Conservation (phyloP, 805 yeast species). For the Suhomyces tanzawaensis region DNA sequence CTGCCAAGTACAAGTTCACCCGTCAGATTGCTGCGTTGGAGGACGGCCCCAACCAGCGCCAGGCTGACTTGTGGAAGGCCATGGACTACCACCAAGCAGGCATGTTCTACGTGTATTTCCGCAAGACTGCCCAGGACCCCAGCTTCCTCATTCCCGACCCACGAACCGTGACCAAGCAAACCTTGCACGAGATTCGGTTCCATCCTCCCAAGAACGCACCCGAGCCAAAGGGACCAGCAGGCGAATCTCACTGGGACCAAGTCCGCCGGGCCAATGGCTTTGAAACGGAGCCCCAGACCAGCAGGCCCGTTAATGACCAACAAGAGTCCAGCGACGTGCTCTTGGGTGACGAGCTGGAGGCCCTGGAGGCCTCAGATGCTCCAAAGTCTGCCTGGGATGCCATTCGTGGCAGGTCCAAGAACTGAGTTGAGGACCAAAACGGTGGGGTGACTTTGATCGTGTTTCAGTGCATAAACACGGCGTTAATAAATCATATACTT, state of each 20-base stretch:
- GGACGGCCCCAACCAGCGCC: constrained; percentile 13
- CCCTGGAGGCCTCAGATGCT: too few species aligned
- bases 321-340: too few species aligned
- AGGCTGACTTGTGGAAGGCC: constrained; percentile 33
- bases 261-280: constrained; percentile 35
- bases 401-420: constrained; percentile 9
- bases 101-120: constrained; percentile 28
- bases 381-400: constrained; percentile 22
- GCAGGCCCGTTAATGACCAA: too few species aligned
- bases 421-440: too few species aligned
- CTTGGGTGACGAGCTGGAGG: too few species aligned
- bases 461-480: too few species aligned
- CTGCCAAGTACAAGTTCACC: constrained; percentile 22
- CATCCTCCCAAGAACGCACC: constrained; percentile 8
- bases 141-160: constrained; percentile 22
- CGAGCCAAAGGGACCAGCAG: neutral
- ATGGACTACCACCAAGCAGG: constrained; percentile 37
- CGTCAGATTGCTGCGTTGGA: constrained; percentile 17
- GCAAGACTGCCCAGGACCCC: constrained; percentile 20
- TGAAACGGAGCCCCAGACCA: constrained; percentile 1
- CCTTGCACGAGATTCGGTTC: constrained; percentile 28
- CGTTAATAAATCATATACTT: too few species aligned
- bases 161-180: constrained; percentile 23
- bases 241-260: constrained; percentile 32
- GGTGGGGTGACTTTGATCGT: too few species aligned